phyloP scores from a whole-genome alignment of 164 flowering plant genomes.

The Annona cherimola region DNA sequence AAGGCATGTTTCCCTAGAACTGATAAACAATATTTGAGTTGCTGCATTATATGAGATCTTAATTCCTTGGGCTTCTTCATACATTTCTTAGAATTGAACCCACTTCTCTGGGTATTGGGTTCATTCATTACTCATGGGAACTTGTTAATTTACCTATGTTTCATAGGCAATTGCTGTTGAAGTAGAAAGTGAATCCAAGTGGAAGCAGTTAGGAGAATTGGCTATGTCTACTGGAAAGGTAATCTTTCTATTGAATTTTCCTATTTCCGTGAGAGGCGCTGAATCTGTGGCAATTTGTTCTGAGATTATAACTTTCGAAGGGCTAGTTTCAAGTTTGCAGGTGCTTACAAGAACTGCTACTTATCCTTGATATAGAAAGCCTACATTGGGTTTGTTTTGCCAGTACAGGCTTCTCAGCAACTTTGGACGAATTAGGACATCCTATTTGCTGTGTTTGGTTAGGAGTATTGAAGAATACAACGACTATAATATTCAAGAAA shows the following conservation, averaged over 20 bases:
- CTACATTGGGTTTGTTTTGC: not conserved
- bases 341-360: not conserved
- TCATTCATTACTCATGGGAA: slow-evolving; percentile 2
- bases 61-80: not conserved
- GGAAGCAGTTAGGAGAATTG: slow-evolving; percentile 98
- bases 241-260: slow-evolving; percentile 1
- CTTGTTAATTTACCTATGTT: not conserved
- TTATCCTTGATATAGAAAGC: not conserved
- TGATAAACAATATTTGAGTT: not conserved
- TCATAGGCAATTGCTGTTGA: slow-evolving; percentile 79
- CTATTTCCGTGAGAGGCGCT: not conserved
- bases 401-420: not conserved
- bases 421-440: not conserved
- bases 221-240: slow-evolving; percentile 97
- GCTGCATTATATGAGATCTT: not conserved
- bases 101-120: not conserved
- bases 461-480: too few relatives aligned
- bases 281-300: not conserved
- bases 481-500: too few relatives aligned
- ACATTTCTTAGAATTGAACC: not conserved
- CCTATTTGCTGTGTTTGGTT: too few relatives aligned
- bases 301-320: not conserved
- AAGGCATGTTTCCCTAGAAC: slow-evolving; percentile 42
- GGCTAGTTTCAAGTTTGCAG: not conserved
- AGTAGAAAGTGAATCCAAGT: slow-evolving; percentile 84